Conservation (phyloP, 2,329 filamentous ascomycete species). For the Fusarium tjaetaba region DNA sequence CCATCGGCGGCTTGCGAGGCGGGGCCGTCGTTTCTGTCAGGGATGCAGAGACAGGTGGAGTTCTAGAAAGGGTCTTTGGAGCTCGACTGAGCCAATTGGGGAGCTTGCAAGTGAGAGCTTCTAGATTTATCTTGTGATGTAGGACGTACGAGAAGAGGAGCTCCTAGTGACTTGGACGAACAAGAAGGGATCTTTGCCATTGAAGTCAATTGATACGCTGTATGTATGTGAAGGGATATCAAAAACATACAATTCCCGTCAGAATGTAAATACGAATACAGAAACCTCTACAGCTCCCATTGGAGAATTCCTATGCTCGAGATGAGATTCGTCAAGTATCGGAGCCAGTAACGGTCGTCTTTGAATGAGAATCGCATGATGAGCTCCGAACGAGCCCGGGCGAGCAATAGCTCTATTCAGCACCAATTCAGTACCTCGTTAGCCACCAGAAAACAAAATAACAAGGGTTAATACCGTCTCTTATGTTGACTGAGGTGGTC, state of each 20-base stretch:
- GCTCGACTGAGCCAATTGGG: constrained; percentile 30
- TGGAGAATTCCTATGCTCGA: constrained; percentile 15
- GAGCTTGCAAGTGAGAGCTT: neutral
- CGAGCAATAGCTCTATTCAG: neutral
- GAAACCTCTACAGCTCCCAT: neutral
- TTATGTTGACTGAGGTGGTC: constrained; percentile 4
- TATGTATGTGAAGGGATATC: neutral
- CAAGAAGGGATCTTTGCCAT: neutral
- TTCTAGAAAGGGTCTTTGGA: constrained; percentile 9
- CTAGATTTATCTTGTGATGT: constrained; percentile 23
- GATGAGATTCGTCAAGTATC: constrained; percentile 27
- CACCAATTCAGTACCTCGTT: neutral
- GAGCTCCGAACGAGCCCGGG: constrained; percentile 34
- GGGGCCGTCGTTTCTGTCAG: constrained; percentile 29
- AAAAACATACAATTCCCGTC: neutral
- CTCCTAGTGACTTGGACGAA: neutral
- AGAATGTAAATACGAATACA: constrained; percentile 25
- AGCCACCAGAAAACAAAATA: neutral
- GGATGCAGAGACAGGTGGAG: constrained; percentile 19
- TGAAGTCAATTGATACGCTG: neutral
- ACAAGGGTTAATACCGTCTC: neutral
- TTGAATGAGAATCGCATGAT: constrained; percentile 41
- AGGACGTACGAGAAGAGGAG: constrained; percentile 23
- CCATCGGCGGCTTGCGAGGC: constrained; percentile 36
- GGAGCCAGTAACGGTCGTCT: constrained; percentile 32